Base-by-base conservation (phyloP, 2,329 filamentous ascomycete species). In the Beauveria asiatica region DNA sequence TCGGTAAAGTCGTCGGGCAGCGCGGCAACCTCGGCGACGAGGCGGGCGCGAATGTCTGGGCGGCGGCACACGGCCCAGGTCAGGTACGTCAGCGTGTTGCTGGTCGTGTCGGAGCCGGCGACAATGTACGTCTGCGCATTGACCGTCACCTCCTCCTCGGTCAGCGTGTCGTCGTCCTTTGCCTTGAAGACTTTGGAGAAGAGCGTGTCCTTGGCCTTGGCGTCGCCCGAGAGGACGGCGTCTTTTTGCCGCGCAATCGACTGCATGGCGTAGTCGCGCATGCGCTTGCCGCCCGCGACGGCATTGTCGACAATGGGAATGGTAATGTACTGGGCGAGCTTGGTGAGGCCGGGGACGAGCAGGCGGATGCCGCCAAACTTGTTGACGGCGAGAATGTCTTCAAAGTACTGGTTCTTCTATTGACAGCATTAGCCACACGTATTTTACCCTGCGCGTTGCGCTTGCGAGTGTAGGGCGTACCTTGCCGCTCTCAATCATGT, bases 41-140 rank as follows among this genome's bases (percentile, higher is more conserved):
- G 66, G 6, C 60, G 63, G 1, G 66, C 63, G 41, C 69, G 68
- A 27, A 76, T 61, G 0, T 65, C 57, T 0, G 71, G 69, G 17
- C 69, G 61, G 17, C 65, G 62, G 56, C 70, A 73, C 9, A 77
- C 66, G 5, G 68, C 64, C 74, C 75, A 81, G 6, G 76, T 64
- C 0, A 79, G 66, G 59, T 80, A 82, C 0, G 79, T 82, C 48
- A 83, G 62, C 0, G 78, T 77, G 13, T 74, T 72, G 1, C 80
- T 75, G 0, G 80, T 82, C 0, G 80, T 83, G 60, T 82, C 80
- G 42, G 73, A 79, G 1, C 80, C 80, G 1, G 79, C 81, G 5
- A 78, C 60, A 50, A 83, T 81, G 62, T 78, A 79, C 0, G 64
- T 66, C 7, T 71, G 69, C 0, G 78, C 78, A 50, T 80, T 75